phyloP scores from a whole-genome alignment of 371 early-diverging fungal genomes.

The Blakeslea trispora region DNA sequence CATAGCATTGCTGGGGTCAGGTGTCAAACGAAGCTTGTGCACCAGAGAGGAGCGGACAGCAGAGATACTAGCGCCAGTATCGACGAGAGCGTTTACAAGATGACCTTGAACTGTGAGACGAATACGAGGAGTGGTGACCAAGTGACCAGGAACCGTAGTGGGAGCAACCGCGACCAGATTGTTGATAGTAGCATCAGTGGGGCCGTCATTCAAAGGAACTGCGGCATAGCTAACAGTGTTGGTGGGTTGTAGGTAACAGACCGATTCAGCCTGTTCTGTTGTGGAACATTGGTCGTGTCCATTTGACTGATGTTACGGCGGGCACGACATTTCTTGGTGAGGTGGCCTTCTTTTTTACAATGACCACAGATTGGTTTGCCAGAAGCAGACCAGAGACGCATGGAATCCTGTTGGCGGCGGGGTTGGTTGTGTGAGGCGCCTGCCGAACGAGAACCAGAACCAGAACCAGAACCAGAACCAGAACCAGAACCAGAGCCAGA shows the following conservation, averaged over 20 bases:
- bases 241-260: neutral
- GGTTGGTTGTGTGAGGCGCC: no score
- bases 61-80: constrained; percentile 10
- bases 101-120: neutral
- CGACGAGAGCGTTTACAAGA: neutral
- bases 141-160: neutral
- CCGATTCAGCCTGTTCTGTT: neutral
- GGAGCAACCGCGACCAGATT: neutral
- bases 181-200: neutral
- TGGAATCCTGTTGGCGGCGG: neutral
- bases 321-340: constrained; percentile 8
- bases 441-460: no score
- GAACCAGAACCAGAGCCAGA: neutral
- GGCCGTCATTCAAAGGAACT: constrained; percentile 9
- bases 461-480: no score
- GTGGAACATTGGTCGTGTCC: neutral
- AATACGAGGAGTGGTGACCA: neutral
- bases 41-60: neutral
- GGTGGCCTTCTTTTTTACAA: constrained; percentile 1
- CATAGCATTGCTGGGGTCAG: neutral
- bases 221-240: constrained; percentile 3
- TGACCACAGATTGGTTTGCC: constrained; percentile 15
- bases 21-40: neutral
- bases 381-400: constrained; percentile 2
- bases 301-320: constrained; percentile 1